These are phyloP conservation scores for Colletotrichum kahawae DNA, from an alignment of 2,329 filamentous ascomycete genomes.

Conservation along the genomic window DNA sequence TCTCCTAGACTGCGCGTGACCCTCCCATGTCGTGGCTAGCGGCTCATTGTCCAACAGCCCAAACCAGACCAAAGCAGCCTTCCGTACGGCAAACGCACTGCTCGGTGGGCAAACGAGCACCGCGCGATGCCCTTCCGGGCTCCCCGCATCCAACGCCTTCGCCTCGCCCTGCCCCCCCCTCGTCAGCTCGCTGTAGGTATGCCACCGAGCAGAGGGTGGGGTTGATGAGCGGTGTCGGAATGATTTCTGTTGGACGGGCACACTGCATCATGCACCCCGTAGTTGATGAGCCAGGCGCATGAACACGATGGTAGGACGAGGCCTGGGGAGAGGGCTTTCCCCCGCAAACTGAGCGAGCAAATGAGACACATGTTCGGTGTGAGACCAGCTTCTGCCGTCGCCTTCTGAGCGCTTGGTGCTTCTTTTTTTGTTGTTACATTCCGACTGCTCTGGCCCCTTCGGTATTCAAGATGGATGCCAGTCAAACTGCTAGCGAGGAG, in stretches of 20 bases:
- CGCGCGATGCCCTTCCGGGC: not conserved
- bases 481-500: not conserved
- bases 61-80: not conserved
- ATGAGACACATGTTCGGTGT: not conserved
- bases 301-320: not conserved
- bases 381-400: not conserved
- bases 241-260: not conserved
- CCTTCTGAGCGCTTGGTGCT: not conserved
- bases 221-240: conserved; percentile 12
- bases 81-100: not conserved
- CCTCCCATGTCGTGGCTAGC: not conserved
- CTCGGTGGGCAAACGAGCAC: not conserved
- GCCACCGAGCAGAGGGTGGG: not conserved
- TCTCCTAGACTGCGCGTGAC: conserved; percentile 5
- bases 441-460: not conserved
- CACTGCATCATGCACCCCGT: conserved; percentile 13
- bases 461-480: not conserved
- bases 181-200: not conserved
- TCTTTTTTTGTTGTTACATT: not conserved
- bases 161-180: not conserved
- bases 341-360: not conserved
- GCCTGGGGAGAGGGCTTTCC: not conserved
- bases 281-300: not conserved
- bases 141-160: not conserved
- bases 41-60: not conserved